A percentile compares a stretch with the other conserved stretches of the same genome.
phyloP scores from a whole-genome alignment of 208 protist genomes.

The Wallacemonas sp. region DNA sequence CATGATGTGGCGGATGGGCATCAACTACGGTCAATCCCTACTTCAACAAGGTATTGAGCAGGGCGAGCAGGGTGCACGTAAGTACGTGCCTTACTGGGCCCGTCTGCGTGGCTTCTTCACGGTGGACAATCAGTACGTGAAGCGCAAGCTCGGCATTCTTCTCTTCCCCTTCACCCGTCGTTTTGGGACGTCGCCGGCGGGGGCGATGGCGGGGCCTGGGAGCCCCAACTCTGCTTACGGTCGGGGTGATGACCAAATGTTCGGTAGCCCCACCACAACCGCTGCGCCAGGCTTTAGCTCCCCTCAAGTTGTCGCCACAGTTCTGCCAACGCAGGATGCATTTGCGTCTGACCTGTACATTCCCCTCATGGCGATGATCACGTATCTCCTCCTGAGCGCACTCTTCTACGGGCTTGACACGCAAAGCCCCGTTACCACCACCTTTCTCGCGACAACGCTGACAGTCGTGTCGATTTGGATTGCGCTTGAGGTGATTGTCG shows the following conservation, averaged over 20 bases:
- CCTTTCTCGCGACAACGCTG: slow-evolving; percentile 56
- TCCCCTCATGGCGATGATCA: slow-evolving; percentile 79
- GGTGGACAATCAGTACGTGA: slow-evolving; percentile 83
- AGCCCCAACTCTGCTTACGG: slow-evolving; percentile 12
- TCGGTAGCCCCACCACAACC: slow-evolving; percentile 17
- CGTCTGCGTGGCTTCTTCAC: slow-evolving; percentile 63
- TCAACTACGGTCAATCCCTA: slow-evolving; percentile 78
- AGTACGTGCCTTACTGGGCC: slow-evolving; percentile 64
- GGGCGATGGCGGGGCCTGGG: slow-evolving; percentile 6
- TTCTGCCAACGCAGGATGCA: slow-evolving; percentile 53
- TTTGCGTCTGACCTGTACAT: slow-evolving; percentile 83
- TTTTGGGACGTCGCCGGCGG: slow-evolving; percentile 16
- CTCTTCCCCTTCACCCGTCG: slow-evolving; percentile 66
- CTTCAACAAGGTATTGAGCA: slow-evolving; percentile 64
- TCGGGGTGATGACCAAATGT: slow-evolving; percentile 19
- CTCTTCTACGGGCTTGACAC: slow-evolving; percentile 48
- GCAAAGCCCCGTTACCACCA: slow-evolving; percentile 42
- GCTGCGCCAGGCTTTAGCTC: slow-evolving; percentile 8
- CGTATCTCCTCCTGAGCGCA: slow-evolving; percentile 75
- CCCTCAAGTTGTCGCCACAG: slow-evolving; percentile 3
- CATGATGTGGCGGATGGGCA: slow-evolving; percentile 75
- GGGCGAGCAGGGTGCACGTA: slow-evolving; percentile 40
- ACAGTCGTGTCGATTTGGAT: slow-evolving; percentile 56
- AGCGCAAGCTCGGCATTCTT: slow-evolving; percentile 65
- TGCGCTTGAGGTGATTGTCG: slow-evolving; percentile 45